A percentile compares a stretch with the other conserved stretches of the same genome.
phyloP scores from a whole-genome alignment of 73 alveolate genomes.

The Paramecium bursaria region DNA sequence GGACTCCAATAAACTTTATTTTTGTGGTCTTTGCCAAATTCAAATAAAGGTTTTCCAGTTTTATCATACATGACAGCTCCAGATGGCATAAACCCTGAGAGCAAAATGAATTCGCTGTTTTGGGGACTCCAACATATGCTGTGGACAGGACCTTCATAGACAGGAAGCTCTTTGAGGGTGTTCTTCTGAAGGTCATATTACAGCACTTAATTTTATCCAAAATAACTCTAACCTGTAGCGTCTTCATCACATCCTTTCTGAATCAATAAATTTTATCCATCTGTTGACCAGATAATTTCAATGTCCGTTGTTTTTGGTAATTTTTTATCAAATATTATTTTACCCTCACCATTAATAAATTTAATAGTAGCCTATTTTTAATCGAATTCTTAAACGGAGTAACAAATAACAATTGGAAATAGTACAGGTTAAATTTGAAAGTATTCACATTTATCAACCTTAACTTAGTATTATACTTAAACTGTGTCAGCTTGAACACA shows the following conservation, averaged over 20 bases:
- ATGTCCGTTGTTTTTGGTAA: conserved; percentile 24
- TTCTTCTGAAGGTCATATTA: conserved; percentile 17
- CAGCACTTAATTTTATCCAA: conserved; percentile 38
- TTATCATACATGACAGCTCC: conserved; percentile 60
- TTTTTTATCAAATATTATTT: conserved; percentile 48
- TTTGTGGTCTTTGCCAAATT: conserved; percentile 58
- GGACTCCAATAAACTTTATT: conserved; percentile 41
- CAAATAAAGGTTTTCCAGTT: conserved; percentile 27
- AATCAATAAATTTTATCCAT: conserved; percentile 27
- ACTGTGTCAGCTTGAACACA: background rate
- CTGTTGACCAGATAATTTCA: conserved; percentile 46
- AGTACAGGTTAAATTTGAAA: conserved; percentile 19
- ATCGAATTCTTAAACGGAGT: conserved; percentile 18
- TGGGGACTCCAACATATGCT: conserved; percentile 44
- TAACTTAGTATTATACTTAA: background rate
- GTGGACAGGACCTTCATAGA: conserved; percentile 57
- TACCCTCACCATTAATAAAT: conserved; percentile 20
- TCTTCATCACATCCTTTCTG: conserved; percentile 59
- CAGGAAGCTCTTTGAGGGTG: conserved; percentile 22
- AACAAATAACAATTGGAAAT: conserved; percentile 29
- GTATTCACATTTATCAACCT: conserved; percentile 46
- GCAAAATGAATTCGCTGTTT: background rate
- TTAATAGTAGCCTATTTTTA: background rate
- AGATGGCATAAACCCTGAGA: conserved; percentile 54
- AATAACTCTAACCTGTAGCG: conserved; percentile 36